Percentiles rank a stretch among this genome's conserved stretches.
Conservation (phyloP, 106 monocot species). For the Dendrobium chrysotoxum region DNA sequence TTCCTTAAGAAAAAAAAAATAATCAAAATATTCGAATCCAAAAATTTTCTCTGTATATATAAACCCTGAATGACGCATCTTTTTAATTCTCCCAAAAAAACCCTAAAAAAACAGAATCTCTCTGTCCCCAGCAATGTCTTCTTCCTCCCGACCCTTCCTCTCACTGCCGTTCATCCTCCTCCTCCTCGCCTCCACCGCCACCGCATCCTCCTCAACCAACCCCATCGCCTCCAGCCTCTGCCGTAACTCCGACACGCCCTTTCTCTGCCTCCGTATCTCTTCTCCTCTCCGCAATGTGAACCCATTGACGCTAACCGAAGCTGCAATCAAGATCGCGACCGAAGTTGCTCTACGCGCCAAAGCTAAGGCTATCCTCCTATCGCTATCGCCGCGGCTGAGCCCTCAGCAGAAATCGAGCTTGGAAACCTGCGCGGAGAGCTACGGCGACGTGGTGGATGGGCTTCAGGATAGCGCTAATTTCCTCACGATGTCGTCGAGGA, state of each 20-base stretch:
- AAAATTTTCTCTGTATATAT: too few relatives aligned
- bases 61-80: too few relatives aligned
- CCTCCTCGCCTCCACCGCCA: not conserved
- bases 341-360: not conserved
- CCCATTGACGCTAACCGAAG: not conserved
- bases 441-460: conserved; percentile 6
- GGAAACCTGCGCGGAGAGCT: not conserved
- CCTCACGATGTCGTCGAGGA: not conserved
- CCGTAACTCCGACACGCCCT: conserved; percentile 8
- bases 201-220: not conserved
- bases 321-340: not conserved
- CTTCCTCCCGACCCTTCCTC: not conserved
- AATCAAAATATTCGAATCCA: too few relatives aligned
- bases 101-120: too few relatives aligned
- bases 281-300: not conserved
- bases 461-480: not conserved
- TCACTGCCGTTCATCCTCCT: not conserved
- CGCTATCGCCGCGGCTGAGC: not conserved
- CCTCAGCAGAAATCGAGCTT: not conserved
- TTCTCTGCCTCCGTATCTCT: conserved; percentile 2
- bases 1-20: too few relatives aligned
- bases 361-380: not conserved
- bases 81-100: too few relatives aligned
- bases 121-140: not conserved
- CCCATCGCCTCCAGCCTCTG: not conserved